phyloP scores from a whole-genome alignment of 768 basidiomycete genomes.

The Pulveroboletus ravenelii region DNA sequence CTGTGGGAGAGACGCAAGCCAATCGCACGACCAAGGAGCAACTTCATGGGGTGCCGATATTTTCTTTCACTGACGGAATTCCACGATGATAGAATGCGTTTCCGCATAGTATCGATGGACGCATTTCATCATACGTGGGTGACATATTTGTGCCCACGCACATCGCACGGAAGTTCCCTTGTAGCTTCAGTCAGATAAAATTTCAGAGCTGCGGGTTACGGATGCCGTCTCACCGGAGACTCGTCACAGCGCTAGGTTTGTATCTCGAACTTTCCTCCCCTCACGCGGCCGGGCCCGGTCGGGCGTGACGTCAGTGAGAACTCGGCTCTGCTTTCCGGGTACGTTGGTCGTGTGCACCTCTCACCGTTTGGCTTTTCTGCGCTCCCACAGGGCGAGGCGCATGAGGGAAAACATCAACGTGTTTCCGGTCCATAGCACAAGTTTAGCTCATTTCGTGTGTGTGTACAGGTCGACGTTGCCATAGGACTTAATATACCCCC shows the following conservation, averaged over 20 bases:
- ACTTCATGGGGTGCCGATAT: no score
- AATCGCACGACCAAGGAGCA: not conserved
- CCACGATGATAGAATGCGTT: not conserved
- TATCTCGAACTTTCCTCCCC: not conserved
- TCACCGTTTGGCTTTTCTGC: not conserved
- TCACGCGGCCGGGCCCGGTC: not conserved
- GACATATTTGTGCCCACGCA: not conserved
- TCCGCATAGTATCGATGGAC: not conserved
- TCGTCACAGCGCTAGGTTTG: not conserved
- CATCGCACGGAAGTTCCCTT: not conserved
- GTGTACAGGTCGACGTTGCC: not conserved
- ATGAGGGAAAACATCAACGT: no score
- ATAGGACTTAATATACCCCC: not conserved
- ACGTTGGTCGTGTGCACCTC: not conserved
- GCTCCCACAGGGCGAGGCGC: not conserved
- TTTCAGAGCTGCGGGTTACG: not conserved
- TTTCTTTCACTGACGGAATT: constrained; percentile 2
- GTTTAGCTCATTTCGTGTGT: not conserved
- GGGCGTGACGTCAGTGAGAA: not conserved
- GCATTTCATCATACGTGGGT: constrained; percentile 11
- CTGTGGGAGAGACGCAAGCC: no score
- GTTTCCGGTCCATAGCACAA: no score
- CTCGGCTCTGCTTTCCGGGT: not conserved
- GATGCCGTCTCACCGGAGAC: not conserved
- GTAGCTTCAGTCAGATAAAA: constrained; percentile 1